A percentile compares a stretch with the other conserved stretches of the same genome.
Evolutionary conservation across 192 early-diverging fungal species (phyloP).

Genomic region (Backusella tarrabulga): DNA sequence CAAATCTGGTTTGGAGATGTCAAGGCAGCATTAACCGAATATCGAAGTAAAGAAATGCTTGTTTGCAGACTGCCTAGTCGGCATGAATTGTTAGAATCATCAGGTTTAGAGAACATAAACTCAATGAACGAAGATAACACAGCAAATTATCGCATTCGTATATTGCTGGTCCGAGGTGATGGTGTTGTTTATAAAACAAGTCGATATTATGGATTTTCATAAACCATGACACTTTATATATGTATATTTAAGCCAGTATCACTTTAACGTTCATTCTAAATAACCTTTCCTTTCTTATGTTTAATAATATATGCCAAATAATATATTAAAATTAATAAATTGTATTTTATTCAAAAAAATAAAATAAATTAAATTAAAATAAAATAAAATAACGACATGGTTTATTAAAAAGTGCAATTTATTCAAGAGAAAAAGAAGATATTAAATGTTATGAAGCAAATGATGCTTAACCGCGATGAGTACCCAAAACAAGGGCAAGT

Average conservation of each 20-base stretch:
- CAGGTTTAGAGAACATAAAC: background rate
- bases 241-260: background rate
- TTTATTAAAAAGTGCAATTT: background rate
- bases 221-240: background rate
- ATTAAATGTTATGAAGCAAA: background rate
- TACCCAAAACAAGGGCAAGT: conserved; percentile 78
- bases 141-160: conserved; percentile 13
- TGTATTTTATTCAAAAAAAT: background rate
- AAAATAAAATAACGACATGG: background rate
- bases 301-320: background rate
- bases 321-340: background rate
- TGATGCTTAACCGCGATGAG: background rate
- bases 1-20: conserved; percentile 57
- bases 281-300: background rate
- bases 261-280: background rate
- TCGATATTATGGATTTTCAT: conserved; percentile 14
- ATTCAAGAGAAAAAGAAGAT: background rate
- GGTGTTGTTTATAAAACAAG: conserved; percentile 34
- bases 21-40: conserved; percentile 15
- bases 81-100: background rate
- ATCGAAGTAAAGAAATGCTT: conserved; percentile 40
- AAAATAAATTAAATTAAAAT: too few species aligned
- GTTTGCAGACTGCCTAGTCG: conserved; percentile 39
- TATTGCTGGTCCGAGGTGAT: conserved; percentile 34
- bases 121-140: background rate